Evolutionary conservation across 78 protist species (phyloP).

Genomic region (Dictyostelium intermedium): DNA sequence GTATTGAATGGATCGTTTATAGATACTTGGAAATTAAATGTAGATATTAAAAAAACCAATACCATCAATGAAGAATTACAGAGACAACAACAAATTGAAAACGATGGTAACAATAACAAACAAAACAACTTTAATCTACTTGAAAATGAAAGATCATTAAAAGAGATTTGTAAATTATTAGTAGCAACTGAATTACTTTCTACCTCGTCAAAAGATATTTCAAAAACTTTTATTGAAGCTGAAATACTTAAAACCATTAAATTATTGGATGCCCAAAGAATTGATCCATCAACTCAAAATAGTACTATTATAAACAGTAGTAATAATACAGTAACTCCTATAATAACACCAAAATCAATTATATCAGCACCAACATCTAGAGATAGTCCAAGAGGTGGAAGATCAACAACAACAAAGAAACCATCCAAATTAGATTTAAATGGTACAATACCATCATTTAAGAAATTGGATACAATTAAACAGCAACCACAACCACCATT

Average conservation of each 20-base stretch:
- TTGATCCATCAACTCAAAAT: neutral
- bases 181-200: constrained; percentile 28
- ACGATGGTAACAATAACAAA: neutral
- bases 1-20: constrained; percentile 17
- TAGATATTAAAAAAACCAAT: neutral
- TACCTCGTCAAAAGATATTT: constrained; percentile 26
- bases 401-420: neutral
- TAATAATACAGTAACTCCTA: neutral
- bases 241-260: constrained; percentile 23
- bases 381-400: neutral
- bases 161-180: constrained; percentile 23
- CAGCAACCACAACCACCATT: neutral
- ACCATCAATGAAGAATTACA: neutral
- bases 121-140: neutral
- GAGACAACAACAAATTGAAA: neutral
- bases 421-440: constrained; percentile 13
- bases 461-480: neutral
- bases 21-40: constrained; percentile 21
- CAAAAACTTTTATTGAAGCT: constrained; percentile 32
- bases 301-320: neutral
- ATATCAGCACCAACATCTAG: neutral
- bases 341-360: neutral
- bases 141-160: constrained; percentile 3
- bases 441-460: constrained; percentile 13
- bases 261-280: constrained; percentile 10